Percentiles rank a stretch among this genome's conserved stretches.
Evolutionary conservation across 1,284 basidiomycete genomes (phyloP).

Genomic region (Trichosporon inkin): DNA sequence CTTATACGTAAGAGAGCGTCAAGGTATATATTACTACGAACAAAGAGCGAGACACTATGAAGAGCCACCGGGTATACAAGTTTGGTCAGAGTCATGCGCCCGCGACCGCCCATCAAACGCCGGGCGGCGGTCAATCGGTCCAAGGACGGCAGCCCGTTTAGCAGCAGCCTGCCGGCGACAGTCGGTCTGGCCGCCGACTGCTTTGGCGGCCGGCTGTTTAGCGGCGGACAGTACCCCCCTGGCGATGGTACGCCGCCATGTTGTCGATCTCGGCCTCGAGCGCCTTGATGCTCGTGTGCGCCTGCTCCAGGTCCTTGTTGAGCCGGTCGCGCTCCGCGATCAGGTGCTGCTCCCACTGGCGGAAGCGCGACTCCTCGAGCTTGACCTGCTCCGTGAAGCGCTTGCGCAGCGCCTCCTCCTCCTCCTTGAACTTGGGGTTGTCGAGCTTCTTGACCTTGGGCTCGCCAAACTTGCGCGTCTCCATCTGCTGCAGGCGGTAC

Average conservation of each 20-base stretch:
- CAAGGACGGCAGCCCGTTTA: no score
- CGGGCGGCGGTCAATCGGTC: no score
- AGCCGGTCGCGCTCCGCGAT: conserved; percentile 93
- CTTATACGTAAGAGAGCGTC: no score
- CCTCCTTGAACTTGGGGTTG: conserved; percentile 99
- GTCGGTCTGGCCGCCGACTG: background rate
- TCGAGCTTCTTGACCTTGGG: conserved; percentile 98
- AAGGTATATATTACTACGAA: no score
- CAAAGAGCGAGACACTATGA: no score
- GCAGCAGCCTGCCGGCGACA: no score
- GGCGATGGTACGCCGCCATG: conserved; percentile 71
- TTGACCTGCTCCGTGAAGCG: conserved; percentile 99
- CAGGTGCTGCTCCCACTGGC: conserved; percentile 99
- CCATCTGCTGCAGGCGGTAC: conserved; percentile 98
- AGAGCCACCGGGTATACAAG: no score
- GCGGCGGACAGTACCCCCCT: conserved; percentile 46
- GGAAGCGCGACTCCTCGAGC: conserved; percentile 93
- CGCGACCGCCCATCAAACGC: no score
- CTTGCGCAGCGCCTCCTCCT: conserved; percentile 93
- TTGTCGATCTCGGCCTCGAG: conserved; percentile 85
- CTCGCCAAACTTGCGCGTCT: conserved; percentile 98
- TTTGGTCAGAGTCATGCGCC: no score
- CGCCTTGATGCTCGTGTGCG: conserved; percentile 85
- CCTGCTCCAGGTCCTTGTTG: conserved; percentile 88
- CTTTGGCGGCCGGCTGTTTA: background rate